Base-by-base conservation (phyloP, 202 grass and related monocot species). In the Schoenoplectus triqueter region DNA sequence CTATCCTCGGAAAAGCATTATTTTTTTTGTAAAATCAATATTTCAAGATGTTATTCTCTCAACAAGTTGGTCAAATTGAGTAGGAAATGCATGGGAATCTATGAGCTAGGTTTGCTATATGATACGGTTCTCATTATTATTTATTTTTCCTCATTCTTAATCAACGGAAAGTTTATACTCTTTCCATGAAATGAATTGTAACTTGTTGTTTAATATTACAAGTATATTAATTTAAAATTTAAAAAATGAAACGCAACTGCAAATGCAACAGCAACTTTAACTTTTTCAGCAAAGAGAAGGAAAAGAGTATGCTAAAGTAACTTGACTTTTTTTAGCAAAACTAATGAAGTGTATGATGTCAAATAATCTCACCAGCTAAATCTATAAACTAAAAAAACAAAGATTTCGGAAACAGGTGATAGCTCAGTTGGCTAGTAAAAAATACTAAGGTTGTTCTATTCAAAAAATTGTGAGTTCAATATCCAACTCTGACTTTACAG, bases 51-150 rank as follows among this genome's bases (percentile, higher is more conserved):
- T 76, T 60, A 79, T 60, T 79, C 75, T 79, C 75, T 61, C 1
- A 61, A 7, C 75, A 79, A 79, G 75, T 79, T 79, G 75, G 54
- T 61, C 75, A 59, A 52, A 11, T 73, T 79, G 75, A 78, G 55
- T 44, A 31, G 74, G 10, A 45, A 60, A 60, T 31, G 31, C 31
- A 31, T 60, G 54, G 7, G 54, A 78, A 61, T 61, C 74, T 78
- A 17, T 44, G 7, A 78, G 59, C 59, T 18, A 61, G 54, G 15
- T 78, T 41, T 78, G 6, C 45, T 41, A 59, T 78, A 57, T 59
- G 13, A 42, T 44, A 13, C 8, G 52, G 2, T 59, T 42, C 73
- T 59, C 54, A 40, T 42, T 61, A 40, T 42, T 60, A 57, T 40
- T 78, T 78, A 3, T 17, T 44, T 18, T 60, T 75, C n/a, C 5